Percentiles rank a stretch among this genome's conserved stretches.
phyloP scores from a whole-genome alignment of 164 flowering plant genomes.

The Cinnamomum micranthum region DNA sequence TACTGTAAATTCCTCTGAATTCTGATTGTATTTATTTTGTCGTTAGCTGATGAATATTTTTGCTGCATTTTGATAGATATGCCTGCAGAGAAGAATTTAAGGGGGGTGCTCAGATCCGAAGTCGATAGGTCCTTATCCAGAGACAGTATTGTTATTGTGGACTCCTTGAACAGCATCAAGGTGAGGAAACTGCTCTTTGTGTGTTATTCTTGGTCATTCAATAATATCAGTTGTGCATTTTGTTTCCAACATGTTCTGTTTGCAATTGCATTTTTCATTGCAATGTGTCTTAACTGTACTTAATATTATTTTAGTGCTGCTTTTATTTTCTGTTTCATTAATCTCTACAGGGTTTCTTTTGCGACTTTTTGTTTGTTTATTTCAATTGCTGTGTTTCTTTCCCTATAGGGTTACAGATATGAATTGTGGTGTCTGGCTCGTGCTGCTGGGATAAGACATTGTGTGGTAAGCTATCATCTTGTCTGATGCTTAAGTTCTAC shows the following conservation, averaged over 20 bases:
- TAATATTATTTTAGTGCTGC: background rate
- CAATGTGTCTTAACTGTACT: background rate
- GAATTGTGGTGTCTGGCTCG: conserved; percentile 99
- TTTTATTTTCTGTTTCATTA: background rate
- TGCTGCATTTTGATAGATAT: conserved; percentile 31
- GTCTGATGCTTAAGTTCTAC: no score
- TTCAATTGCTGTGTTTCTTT: background rate
- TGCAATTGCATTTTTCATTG: background rate
- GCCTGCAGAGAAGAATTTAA: conserved; percentile 75
- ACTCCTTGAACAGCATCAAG: conserved; percentile 91
- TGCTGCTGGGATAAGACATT: conserved; percentile 83
- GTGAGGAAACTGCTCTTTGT: conserved; percentile 4
- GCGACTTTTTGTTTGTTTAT: background rate
- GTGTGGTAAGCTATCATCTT: conserved; percentile 40
- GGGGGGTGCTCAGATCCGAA: conserved; percentile 86
- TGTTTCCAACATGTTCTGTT: background rate
- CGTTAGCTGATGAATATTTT: background rate
- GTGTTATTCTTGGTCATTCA: conserved; percentile 1
- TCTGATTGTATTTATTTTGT: no score
- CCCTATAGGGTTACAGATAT: conserved; percentile 69
- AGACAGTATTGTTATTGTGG: conserved; percentile 70
- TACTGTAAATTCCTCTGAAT: no score
- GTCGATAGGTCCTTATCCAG: conserved; percentile 75
- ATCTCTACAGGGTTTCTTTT: background rate
- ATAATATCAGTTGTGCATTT: background rate